Conservation (phyloP, 2,329 filamentous ascomycete species). For the Fusarium liriodendri region DNA sequence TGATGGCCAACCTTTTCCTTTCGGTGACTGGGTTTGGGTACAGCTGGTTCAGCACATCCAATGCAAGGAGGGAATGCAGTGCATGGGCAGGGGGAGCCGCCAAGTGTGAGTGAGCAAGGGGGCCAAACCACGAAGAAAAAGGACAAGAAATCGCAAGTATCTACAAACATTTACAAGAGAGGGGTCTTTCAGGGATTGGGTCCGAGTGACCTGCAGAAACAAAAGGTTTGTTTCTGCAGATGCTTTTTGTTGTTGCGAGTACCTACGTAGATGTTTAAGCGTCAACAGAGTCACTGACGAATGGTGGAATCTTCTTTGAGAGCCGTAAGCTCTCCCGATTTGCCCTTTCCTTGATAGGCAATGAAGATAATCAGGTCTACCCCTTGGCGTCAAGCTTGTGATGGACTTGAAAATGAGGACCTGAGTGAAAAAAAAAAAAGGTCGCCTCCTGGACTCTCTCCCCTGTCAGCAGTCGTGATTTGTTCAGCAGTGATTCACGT, state of each 20-base stretch:
- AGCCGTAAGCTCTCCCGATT: neutral
- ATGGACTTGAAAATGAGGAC: neutral
- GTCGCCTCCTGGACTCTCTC: neutral
- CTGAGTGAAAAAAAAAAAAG: neutral
- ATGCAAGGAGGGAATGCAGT: neutral
- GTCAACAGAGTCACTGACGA: neutral
- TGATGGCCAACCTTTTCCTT: neutral
- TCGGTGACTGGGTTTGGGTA: neutral
- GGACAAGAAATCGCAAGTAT: neutral
- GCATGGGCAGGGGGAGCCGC: neutral
- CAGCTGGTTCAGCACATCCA: neutral
- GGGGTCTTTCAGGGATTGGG: neutral
- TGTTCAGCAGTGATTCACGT: conserved; percentile 18
- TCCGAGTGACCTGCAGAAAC: neutral
- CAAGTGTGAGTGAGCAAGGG: neutral
- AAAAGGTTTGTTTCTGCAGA: neutral
- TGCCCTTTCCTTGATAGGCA: conserved; percentile 13
- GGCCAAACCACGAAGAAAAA: neutral
- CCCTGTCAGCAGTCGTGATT: conserved; percentile 2
- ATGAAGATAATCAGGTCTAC: neutral
- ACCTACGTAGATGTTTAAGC: neutral
- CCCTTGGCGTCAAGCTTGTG: conserved; percentile 3
- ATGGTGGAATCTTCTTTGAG: neutral
- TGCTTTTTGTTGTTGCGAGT: neutral
- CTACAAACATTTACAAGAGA: neutral